A percentile compares a stretch with the other conserved stretches of the same genome.
Evolutionary conservation across 2,329 filamentous ascomycete species (phyloP).

Genomic region (Claviceps sp.): DNA sequence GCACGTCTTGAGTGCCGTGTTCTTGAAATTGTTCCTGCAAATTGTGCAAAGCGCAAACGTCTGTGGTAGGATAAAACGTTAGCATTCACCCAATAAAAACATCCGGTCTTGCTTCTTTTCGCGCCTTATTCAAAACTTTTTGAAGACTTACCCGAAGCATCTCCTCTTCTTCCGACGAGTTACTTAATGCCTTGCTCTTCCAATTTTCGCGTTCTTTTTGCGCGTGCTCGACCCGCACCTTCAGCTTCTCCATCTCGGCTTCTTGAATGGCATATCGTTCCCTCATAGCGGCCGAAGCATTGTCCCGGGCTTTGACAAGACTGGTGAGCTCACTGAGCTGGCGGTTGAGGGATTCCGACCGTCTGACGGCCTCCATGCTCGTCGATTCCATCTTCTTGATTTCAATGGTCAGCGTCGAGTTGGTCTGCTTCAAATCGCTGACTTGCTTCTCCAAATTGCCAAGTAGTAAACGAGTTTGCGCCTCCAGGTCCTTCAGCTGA

Average conservation of each 20-base stretch:
- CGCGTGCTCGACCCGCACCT: conserved; percentile 61
- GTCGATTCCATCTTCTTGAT: conserved; percentile 64
- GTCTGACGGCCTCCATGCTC: conserved; percentile 54
- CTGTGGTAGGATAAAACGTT: conserved; percentile 10
- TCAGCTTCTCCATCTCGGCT: conserved; percentile 67
- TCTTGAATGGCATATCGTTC: conserved; percentile 51
- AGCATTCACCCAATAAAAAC: conserved; percentile 10
- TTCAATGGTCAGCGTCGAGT: conserved; percentile 57
- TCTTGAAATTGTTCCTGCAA: conserved; percentile 86
- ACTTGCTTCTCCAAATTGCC: conserved; percentile 86
- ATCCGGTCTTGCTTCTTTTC: background rate
- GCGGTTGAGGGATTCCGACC: conserved; percentile 56
- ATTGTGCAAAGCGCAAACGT: conserved; percentile 61
- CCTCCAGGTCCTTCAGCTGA: conserved; percentile 82
- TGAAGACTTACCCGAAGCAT: conserved; percentile 64
- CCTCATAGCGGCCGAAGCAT: conserved; percentile 34
- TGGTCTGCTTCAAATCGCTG: conserved; percentile 65
- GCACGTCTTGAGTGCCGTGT: conserved; percentile 84
- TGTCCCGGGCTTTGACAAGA: conserved; percentile 63
- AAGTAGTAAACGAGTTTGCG: conserved; percentile 59
- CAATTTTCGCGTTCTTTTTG: conserved; percentile 76
- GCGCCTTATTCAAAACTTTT: background rate
- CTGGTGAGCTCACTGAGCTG: conserved; percentile 68
- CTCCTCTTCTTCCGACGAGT: conserved; percentile 70
- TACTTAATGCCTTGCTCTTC: conserved; percentile 71